Evolutionary conservation across 1,284 basidiomycete genomes (phyloP), one percentile per base, ranked within the genome.

Genomic region (Ganoderma lucidum): DNA sequence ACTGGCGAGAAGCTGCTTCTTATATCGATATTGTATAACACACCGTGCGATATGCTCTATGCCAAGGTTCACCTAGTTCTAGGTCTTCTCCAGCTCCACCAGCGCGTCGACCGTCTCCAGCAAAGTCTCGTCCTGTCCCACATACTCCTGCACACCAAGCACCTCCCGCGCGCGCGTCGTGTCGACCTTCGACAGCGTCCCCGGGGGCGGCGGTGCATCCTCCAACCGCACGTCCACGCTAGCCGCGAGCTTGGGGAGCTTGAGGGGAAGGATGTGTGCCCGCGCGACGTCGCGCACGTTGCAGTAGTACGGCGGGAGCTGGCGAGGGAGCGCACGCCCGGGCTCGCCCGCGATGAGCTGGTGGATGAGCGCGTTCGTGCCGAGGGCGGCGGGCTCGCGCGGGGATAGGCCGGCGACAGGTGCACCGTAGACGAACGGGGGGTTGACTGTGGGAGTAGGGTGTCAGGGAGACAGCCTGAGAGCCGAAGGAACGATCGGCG

Each of bases 251-350:
- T 71, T 71, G 23, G 73, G 73, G 8, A 76, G 56, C 23, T 42
- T 35, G 23, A 79, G 71, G 23, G 75, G 73, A 19, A 64, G 61
- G 32, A 79, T 69, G 58, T 73, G 72, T 1, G 71, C 75, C 2
- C 66, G 69, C 17, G 79, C 79, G 44, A 72, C 75, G 68, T 79
- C 79, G 37, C 75, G 72, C n/a, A 79, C 76, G 66, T 79, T 75
- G 61, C 64, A 66, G 45, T 58, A 71, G 59, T 23, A 68, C 10
- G 70, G 70, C 23, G 67, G 55, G 6, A 66, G 48, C 74, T 69
- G 64, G 15, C 28, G 28, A 1, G 67, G 67, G 17, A 69, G 67
- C 15, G 70, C 67, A 2, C 65, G 67, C 5, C 65, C 67, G 5
- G 63, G 62, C 28, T 62, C 60, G 45, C 67, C 70, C 2, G 65